A percentile compares a stretch with the other conserved stretches of the same genome.
Conservation (phyloP, 257 asterid species). For the Leonotis leonurus region DNA sequence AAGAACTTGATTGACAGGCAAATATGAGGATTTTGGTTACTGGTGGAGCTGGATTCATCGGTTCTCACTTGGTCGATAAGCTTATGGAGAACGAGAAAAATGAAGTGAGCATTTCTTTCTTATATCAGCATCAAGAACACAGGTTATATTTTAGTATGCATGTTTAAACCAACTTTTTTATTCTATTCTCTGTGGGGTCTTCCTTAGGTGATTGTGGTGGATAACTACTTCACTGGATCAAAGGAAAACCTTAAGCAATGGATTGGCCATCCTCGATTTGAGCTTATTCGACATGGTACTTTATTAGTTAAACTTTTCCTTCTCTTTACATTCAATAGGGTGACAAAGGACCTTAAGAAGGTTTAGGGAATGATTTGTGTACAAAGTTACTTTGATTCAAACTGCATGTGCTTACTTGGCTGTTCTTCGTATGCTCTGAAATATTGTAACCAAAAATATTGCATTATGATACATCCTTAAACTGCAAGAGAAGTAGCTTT, state of each 20-base stretch:
- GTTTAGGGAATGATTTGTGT: too few relatives aligned
- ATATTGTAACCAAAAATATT: too few relatives aligned
- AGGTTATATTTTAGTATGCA: background rate
- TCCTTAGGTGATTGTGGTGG: constrained; percentile 77
- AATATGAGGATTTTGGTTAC: constrained; percentile 95
- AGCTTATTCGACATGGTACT: constrained; percentile 94
- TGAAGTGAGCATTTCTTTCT: constrained; percentile 46
- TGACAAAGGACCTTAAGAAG: too few relatives aligned
- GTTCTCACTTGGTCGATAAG: constrained; percentile 94
- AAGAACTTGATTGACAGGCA: constrained; percentile 42
- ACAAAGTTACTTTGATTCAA: background rate
- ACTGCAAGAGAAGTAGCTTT: background rate
- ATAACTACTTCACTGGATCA: constrained; percentile 94
- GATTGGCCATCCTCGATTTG: constrained; percentile 97
- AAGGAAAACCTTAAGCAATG: constrained; percentile 87
- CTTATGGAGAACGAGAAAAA: constrained; percentile 94
- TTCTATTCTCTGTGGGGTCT: constrained; percentile 1
- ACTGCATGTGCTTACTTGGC: too few relatives aligned
- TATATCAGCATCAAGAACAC: background rate
- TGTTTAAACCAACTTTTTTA: background rate
- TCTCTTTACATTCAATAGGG: background rate
- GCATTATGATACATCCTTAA: background rate
- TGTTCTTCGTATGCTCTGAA: too few relatives aligned
- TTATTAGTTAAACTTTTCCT: constrained; percentile 1
- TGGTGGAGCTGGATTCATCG: constrained; percentile 99